phyloP scores from a whole-genome alignment of 768 basidiomycete species.

The Collybiopsis confluens region DNA sequence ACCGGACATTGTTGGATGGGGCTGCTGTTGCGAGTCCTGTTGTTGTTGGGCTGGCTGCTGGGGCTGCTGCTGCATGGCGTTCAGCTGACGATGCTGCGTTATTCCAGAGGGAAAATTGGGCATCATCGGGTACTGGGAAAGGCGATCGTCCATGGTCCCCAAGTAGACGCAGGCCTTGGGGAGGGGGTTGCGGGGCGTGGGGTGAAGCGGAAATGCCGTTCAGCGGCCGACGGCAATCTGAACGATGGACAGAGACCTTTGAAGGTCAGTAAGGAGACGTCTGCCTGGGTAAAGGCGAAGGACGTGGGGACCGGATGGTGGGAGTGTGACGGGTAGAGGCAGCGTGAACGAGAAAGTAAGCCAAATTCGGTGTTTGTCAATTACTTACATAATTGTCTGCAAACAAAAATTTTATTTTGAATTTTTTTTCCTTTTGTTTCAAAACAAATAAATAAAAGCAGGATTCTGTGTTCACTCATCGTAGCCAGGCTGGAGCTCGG shows the following conservation, averaged over 20 bases:
- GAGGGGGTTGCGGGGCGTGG: conserved; percentile 16
- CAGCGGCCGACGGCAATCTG: background rate
- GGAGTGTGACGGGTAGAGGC: conserved; percentile 4
- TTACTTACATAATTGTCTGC: background rate
- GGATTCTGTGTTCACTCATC: too few relatives aligned
- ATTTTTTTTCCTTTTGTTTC: too few relatives aligned
- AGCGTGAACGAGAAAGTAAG: background rate
- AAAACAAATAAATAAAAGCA: too few relatives aligned
- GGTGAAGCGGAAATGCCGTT: background rate
- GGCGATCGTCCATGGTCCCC: conserved; percentile 61
- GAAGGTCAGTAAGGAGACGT: background rate
- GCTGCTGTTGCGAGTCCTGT: conserved; percentile 25
- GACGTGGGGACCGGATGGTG: background rate
- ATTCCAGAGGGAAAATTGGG: conserved; percentile 37
- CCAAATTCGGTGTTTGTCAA: conserved; percentile 4
- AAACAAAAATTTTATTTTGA: background rate
- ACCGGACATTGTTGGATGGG: conserved; percentile 35
- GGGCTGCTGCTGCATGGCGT: conserved; percentile 35
- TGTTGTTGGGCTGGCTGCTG: conserved; percentile 43
- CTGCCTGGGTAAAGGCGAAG: background rate
- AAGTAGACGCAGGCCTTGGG: conserved; percentile 19
- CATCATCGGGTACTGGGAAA: conserved; percentile 51
- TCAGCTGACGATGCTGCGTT: conserved; percentile 39
- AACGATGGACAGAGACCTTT: background rate
- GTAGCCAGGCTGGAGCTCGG: too few relatives aligned